Percentiles rank a stretch among this genome's conserved stretches.
Conservation (phyloP, 1,139 yeast genomes). For the Hansenula sp. region DNA sequence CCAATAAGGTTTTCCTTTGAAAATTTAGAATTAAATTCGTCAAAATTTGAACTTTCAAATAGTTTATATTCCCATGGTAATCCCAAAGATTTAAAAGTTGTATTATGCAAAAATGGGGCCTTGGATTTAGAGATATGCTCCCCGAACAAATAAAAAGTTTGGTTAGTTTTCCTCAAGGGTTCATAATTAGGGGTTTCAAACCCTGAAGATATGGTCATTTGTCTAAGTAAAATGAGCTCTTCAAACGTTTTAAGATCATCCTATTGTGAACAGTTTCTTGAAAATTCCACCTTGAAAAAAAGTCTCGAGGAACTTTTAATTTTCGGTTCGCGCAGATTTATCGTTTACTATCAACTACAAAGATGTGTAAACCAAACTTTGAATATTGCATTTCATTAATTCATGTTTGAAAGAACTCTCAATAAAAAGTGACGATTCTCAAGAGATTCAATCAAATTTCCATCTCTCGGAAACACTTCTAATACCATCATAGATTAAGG, state of each 20-base stretch:
- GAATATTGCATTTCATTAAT: background rate
- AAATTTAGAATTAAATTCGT: slow-evolving; percentile 11
- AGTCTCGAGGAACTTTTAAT: background rate
- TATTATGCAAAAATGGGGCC: slow-evolving; percentile 21
- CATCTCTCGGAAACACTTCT: slow-evolving; percentile 48
- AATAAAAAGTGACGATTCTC: no score
- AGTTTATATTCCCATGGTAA: slow-evolving; percentile 18
- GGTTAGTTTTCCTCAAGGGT: slow-evolving; percentile 4
- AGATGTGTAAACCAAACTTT: background rate
- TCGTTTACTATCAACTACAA: background rate
- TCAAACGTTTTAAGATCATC: no score
- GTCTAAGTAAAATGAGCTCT: no score
- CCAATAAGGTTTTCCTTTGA: slow-evolving; percentile 13
- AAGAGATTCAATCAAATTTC: slow-evolving; percentile 36
- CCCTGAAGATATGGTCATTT: background rate
- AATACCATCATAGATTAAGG: slow-evolving; percentile 69
- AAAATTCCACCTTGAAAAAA: no score
- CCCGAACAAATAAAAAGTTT: slow-evolving; percentile 20
- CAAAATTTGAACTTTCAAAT: slow-evolving; percentile 17
- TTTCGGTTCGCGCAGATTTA: background rate
- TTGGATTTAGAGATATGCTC: slow-evolving; percentile 19
- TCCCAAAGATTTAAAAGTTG: slow-evolving; percentile 13
- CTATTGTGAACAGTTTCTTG: no score
- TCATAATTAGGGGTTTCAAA: slow-evolving; percentile 9
- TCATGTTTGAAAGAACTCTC: background rate